phyloP scores from a whole-genome alignment of 2,329 filamentous ascomycete species.

The Fusarium phyllophilum region DNA sequence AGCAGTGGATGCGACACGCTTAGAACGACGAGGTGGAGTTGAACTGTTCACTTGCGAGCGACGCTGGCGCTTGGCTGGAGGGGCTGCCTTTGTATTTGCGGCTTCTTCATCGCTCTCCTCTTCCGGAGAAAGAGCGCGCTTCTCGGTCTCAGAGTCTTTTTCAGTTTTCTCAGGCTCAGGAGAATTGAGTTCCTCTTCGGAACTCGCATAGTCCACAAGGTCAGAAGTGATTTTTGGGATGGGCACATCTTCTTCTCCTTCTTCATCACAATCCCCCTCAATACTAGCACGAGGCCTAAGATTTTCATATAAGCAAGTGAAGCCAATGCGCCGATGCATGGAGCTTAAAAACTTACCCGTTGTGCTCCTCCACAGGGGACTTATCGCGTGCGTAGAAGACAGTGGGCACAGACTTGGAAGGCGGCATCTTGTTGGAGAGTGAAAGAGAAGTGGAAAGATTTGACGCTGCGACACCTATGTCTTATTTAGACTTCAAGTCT shows the following conservation, averaged over 20 bases:
- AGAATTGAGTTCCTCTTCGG: neutral
- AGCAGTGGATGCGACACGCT: constrained; percentile 8
- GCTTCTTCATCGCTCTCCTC: neutral
- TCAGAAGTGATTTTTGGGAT: constrained; percentile 13
- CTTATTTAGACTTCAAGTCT: no score
- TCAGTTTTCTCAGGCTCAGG: neutral
- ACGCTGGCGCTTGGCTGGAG: constrained; percentile 23
- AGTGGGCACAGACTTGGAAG: neutral
- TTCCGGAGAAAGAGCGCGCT: constrained; percentile 3
- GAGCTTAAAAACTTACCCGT: constrained; percentile 8
- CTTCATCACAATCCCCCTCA: constrained; percentile 20
- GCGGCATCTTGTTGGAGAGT: constrained; percentile 24
- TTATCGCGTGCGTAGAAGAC: constrained; percentile 40
- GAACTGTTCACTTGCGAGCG: neutral
- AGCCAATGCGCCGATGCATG: fast-evolving
- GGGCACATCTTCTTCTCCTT: constrained; percentile 18
- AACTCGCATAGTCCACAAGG: constrained; percentile 10
- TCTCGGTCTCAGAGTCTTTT: neutral
- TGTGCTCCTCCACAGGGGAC: constrained; percentile 12
- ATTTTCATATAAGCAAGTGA: neutral
- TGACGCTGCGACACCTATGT: neutral
- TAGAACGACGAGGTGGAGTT: constrained; percentile 22
- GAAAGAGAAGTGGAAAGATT: neutral
- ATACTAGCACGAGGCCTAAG: constrained; percentile 17
- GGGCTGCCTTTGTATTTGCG: neutral